Evolutionary conservation across 2,329 filamentous ascomycete genomes (phyloP).

Genomic region (Microdochium nivale): DNA sequence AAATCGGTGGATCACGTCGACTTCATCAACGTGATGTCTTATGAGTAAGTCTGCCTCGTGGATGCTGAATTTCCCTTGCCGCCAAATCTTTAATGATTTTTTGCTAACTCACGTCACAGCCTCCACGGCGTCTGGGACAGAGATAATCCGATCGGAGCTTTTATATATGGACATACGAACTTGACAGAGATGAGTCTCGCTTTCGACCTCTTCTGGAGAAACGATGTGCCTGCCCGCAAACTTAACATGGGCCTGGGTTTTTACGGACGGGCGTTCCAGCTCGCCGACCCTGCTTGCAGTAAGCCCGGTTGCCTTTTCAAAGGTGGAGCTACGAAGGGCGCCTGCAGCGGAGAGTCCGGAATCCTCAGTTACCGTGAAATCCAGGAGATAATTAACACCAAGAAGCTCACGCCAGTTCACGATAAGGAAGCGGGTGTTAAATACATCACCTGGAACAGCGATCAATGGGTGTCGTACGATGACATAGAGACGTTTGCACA

Average conservation of each 20-base stretch:
- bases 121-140: constrained; percentile 30
- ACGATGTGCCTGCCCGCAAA: constrained; percentile 27
- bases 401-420: constrained; percentile 11
- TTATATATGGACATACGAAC: constrained; percentile 32
- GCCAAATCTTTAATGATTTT: too few species aligned
- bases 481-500: constrained; percentile 23
- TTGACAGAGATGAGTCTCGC: constrained; percentile 33
- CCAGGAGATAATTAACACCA: constrained; percentile 11
- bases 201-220: constrained; percentile 36
- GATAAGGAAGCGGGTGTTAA: constrained; percentile 21
- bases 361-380: constrained; percentile 16
- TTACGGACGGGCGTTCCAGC: constrained; percentile 24
- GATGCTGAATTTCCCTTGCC: too few species aligned
- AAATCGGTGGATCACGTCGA: constrained; percentile 16
- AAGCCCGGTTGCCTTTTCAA: constrained; percentile 11
- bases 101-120: constrained; percentile 8
- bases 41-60: constrained; percentile 17
- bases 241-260: constrained; percentile 33
- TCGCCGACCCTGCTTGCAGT: constrained; percentile 7
- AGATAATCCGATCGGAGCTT: constrained; percentile 18
- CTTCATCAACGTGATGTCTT: constrained; percentile 32
- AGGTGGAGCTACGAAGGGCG: constrained; percentile 10
- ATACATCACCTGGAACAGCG: constrained; percentile 20
- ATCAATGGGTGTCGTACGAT: constrained; percentile 34
- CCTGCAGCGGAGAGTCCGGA: constrained; percentile 13